Evolutionary conservation across 2,329 filamentous ascomycete species (phyloP).

Genomic region (Acephala macrosclerotiorum): DNA sequence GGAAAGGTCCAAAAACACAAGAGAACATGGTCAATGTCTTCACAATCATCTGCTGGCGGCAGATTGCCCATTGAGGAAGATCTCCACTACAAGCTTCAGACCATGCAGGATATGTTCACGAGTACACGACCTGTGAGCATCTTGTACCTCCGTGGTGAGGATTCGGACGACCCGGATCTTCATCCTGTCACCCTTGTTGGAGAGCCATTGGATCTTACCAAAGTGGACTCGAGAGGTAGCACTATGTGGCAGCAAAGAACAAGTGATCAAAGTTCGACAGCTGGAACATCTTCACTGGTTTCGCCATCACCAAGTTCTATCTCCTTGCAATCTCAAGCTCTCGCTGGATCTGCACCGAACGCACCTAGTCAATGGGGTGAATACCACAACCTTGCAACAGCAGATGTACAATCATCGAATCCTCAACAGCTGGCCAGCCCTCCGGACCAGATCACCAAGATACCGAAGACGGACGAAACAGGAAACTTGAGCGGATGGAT

Average conservation of each 20-base stretch:
- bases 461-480: constrained; percentile 64
- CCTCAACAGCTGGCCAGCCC: constrained; percentile 53
- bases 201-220: constrained; percentile 67
- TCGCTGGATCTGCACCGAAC: constrained; percentile 44
- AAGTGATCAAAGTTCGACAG: constrained; percentile 64
- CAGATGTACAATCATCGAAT: constrained; percentile 52
- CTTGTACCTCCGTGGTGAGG: constrained; percentile 78
- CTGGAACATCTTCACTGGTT: constrained; percentile 65
- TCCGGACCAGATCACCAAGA: constrained; percentile 60
- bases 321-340: constrained; percentile 65
- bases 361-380: constrained; percentile 62
- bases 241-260: constrained; percentile 50
- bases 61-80: constrained; percentile 74
- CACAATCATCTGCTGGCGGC: constrained; percentile 68
- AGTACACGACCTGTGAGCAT: constrained; percentile 82
- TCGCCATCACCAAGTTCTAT: constrained; percentile 72
- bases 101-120: constrained; percentile 86
- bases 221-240: constrained; percentile 49
- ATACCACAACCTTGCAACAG: constrained; percentile 59
- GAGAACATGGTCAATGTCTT: constrained; percentile 94
- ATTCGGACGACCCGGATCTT: constrained; percentile 80
- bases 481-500: constrained; percentile 83
- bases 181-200: constrained; percentile 78
- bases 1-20: constrained; percentile 93
- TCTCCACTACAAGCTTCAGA: constrained; percentile 78